Base-by-base conservation (phyloP, 495 filamentous ascomycete genomes). In the Penicillium coprophilum region DNA sequence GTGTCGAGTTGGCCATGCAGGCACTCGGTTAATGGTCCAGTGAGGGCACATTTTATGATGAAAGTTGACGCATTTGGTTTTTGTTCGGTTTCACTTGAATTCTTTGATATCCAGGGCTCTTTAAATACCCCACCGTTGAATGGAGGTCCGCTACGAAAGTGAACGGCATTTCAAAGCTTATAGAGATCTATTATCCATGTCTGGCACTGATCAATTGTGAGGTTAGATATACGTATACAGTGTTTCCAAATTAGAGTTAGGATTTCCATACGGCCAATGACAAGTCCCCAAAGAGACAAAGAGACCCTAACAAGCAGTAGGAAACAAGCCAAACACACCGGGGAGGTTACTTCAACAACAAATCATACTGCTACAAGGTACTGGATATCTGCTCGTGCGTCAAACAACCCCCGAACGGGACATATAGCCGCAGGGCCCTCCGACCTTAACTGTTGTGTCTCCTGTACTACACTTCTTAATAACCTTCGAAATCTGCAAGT, bases 1-100 rank as follows among this genome's bases (percentile, higher is more conserved):
- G 76, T 61, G 77, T 77, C 54, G 75, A 77, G 53, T 61, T 73
- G 49, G 66, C 74, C 46, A 80, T 79, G 75, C 76, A 73, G 55
- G 75, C 74, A 23, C 54, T 79, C 48, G 74, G 69, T 56, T 76
- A 76, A 66, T 38, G 21, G 13, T 51, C 31, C 9, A 10, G 31
- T 44, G 36, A 31, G 10, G 45, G 23, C 39, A 43, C 19, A n/a
- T 44, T n/a, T 63, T 41, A 17, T 56, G 40, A 58, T 61, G 47
- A 54, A 46, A 54, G 41, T 54, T 46, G 52, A 58, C 51, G 52
- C 61, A 21, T 67, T 53, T 57, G 15, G 30, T 45, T 46, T 55
- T 55, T 57, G 13, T 46, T 50, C 38, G 56, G 45, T 58, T 63
- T 63, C 23, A 12, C 49, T 54, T 40, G 52, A 54, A 30, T 54